Percentiles rank a stretch among this genome's conserved stretches.
phyloP scores from a whole-genome alignment of 208 protist genomes.

The Leishmania turanica region DNA sequence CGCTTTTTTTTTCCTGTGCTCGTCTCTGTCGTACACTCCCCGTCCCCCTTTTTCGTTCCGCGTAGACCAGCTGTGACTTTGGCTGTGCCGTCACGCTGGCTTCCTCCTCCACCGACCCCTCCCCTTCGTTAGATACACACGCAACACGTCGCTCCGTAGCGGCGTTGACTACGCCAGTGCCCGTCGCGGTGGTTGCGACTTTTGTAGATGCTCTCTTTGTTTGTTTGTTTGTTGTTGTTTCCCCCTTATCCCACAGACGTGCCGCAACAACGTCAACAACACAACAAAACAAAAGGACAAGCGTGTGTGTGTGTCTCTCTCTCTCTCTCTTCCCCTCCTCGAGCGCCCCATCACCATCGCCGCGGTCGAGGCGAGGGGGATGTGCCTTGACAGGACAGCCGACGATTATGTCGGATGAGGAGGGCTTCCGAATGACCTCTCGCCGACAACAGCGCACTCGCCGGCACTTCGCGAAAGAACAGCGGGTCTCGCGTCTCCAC shows the following conservation, averaged over 20 bases:
- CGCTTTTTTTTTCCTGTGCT: not conserved
- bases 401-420: not conserved
- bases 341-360: not conserved
- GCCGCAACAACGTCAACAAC: not conserved
- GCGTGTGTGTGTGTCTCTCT: not conserved
- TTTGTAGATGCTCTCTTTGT: not conserved
- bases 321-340: not conserved
- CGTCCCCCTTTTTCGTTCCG: not conserved
- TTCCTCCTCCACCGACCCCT: not conserved
- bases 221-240: not conserved
- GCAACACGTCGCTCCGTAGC: not conserved
- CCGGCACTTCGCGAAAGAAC: not conserved
- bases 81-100: not conserved
- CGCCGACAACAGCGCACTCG: not conserved
- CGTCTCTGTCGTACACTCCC: not conserved
- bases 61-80: not conserved
- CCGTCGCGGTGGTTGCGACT: not conserved
- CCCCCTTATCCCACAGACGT: not conserved
- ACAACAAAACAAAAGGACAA: not conserved
- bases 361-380: not conserved
- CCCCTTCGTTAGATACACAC: not conserved
- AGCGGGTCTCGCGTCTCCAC: not conserved
- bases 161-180: not conserved
- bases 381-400: not conserved
- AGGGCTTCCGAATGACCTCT: not conserved